Conservation (phyloP, 2,329 filamentous ascomycete genomes). For the Trichoderma oligosporum region DNA sequence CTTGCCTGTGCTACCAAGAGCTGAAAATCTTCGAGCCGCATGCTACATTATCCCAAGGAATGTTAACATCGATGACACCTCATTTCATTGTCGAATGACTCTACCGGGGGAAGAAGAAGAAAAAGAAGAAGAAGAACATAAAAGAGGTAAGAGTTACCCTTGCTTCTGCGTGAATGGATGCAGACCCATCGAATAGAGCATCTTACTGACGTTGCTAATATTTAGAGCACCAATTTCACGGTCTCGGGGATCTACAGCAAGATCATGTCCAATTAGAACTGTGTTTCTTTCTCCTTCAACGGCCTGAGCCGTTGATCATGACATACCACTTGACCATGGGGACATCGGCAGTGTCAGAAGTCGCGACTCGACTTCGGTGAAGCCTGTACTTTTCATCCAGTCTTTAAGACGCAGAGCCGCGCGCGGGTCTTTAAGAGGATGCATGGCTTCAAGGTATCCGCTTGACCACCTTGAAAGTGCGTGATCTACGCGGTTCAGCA, state of each 20-base stretch:
- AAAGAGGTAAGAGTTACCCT: constrained; percentile 38
- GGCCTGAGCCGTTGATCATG: background rate
- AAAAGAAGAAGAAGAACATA: too few relatives aligned
- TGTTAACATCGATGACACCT: background rate
- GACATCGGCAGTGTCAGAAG: constrained; percentile 67
- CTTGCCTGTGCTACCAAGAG: constrained; percentile 54
- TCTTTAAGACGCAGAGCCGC: constrained; percentile 57
- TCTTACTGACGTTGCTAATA: constrained; percentile 49
- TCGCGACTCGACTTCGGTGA: constrained; percentile 62
- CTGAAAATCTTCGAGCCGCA: constrained; percentile 56
- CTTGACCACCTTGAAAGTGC: constrained; percentile 66
- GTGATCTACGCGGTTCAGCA: constrained; percentile 44
- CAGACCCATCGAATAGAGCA: constrained; percentile 53
- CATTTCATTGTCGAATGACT: background rate
- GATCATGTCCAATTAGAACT: background rate
- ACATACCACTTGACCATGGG: constrained; percentile 63
- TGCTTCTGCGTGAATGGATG: constrained; percentile 54
- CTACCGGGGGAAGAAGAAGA: too few relatives aligned
- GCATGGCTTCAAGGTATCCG: constrained; percentile 58
- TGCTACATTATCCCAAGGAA: constrained; percentile 37
- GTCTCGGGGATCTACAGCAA: constrained; percentile 45
- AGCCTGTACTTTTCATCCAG: constrained; percentile 59
- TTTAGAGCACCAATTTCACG: constrained; percentile 53
- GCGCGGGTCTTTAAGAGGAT: constrained; percentile 63
- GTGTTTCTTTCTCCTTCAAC: background rate